Evolutionary conservation across 1,284 basidiomycete genomes (phyloP).

Genomic region (Neonothopanus nambi): DNA sequence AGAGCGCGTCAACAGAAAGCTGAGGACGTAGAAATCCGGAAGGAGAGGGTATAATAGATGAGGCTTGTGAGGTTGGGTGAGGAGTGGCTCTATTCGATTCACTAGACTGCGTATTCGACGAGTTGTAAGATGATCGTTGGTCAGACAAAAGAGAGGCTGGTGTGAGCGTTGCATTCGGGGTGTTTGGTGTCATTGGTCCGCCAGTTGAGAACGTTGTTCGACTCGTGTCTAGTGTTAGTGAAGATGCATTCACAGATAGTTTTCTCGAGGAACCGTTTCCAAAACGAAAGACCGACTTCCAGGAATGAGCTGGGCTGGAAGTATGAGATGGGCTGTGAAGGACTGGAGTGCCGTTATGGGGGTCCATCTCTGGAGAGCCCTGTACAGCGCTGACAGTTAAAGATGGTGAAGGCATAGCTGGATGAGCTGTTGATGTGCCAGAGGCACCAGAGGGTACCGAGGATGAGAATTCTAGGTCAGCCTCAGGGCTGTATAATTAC

Average conservation of each 20-base stretch:
- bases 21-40: slow-evolving; percentile 4
- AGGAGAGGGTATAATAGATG: neutral
- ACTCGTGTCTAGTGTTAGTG: slow-evolving; percentile 35
- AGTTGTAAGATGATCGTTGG: slow-evolving; percentile 70
- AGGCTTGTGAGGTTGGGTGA: neutral
- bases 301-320: slow-evolving; percentile 30
- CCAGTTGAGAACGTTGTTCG: slow-evolving; percentile 25
- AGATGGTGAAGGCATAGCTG: slow-evolving; percentile 10
- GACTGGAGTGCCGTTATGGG: no score
- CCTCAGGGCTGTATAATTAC: no score
- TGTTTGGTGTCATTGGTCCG: slow-evolving; percentile 6
- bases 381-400: neutral
- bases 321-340: slow-evolving; percentile 27
- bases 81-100: slow-evolving; percentile 49
- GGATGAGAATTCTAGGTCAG: neutral
- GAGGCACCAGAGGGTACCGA: neutral
- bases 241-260: slow-evolving; percentile 29
- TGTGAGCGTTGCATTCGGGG: slow-evolving; percentile 48
- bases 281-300: slow-evolving; percentile 67
- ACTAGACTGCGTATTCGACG: slow-evolving; percentile 67
- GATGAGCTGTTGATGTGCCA: neutral
- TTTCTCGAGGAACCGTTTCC: slow-evolving; percentile 54
- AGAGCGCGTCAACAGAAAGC: slow-evolving; percentile 21
- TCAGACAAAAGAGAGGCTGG: slow-evolving; percentile 50
- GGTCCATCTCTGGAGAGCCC: slow-evolving; percentile 5